Base-by-base conservation (phyloP, 139 green algal genomes). In the Tetraselmis striata region DNA sequence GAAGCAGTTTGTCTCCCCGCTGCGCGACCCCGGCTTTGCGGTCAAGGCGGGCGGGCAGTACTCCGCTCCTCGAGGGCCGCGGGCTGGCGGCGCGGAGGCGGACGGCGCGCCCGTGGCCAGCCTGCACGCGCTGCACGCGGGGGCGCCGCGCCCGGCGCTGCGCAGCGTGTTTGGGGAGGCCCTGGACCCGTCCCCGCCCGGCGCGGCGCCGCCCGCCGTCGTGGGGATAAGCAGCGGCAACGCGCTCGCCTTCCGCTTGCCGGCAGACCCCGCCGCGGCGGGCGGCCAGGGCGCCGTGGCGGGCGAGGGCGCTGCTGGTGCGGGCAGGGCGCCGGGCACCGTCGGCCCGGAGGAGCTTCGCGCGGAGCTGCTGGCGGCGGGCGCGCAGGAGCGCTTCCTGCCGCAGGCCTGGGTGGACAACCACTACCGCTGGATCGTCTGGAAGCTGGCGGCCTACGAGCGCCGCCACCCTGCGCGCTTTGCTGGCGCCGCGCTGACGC, bases 381-480 rank as follows among this genome's bases (percentile, higher is more conserved):
- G 90, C 2, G 88, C 90, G n/a, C 86, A 88, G 59, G 29, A 77
- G 0, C 26, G 31, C 0, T 77, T 86, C 5, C 89, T 85, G 18
- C 87, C 83, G 0, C 45, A 79, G 0, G 89, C 83, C 1, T 95
- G 92, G 92, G 86, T 90, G 18, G 27, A 27, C 27, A 95, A 95
- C 82, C 87, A 92, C 75, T 93, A 83, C 79, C 87, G 84, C 1
- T 94, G 89, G 92, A 81, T 92, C 32, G 85, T 95, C n/a, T 95
- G 92, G 91, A 95, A 95, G 86, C 87, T 94, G 67, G 89, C 91
- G 30, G 74, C 81, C 0, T 88, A 90, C 67, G 89, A 93, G 78
- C 84, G 45, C 79, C 76, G 74, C 28, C 59, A 59, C 28, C 81
- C 82, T n/a, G 23, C 26, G 27, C 79, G 30, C 28, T 80, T 86